Evolutionary conservation across 2,329 filamentous ascomycete species (phyloP), one percentile per base, ranked within the genome.

Genomic region (Colletotrichum filicis): DNA sequence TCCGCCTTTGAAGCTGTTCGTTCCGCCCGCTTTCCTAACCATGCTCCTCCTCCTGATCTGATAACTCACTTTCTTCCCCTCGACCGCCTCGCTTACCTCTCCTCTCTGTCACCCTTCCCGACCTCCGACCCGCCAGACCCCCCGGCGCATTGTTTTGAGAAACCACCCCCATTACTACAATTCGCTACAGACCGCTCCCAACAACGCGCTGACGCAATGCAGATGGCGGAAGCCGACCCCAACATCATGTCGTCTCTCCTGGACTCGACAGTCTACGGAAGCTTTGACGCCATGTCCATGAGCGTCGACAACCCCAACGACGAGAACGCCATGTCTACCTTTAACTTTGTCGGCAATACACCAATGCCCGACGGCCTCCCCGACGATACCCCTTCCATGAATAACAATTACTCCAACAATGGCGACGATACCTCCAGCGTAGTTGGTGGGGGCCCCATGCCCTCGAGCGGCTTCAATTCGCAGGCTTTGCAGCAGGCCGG

Each of bases 241-340:
- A 82, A 85, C 75, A 79, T 87, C 63, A 86, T 88, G 82, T 79
- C 81, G 28, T 77, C 86, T 32, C 79, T 88, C 67, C 84, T 88
- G 67, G 82, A 82, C 73, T 79, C 80, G 70, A 81, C 85, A 78
- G 79, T 87, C 5, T 71, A 66, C 64, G 78, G 77, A 69, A 70
- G 78, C 55, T 83, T 83, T 65, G 79, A 79, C 72, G 79, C 83
- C 73, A 81, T 88, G 75, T 78, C 84, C 58, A 86, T 88, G 82
- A 81, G 77, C 67, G 77, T 88, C 76, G 85, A 87, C 72, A 74
- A 75, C 61, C 53, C 74, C 14, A 66, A 80, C 49, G 77, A 77
- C 75, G 80, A 81, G 75, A 74, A 74, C 65, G 71, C 73, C 75
- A 75, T 79, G 61, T 66, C 71, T 56, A 16, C 75, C 69, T 76